Evolutionary conservation across 2,329 filamentous ascomycete genomes (phyloP), one percentile per base, ranked within the genome.

Genomic region (Xylaria multiplex): DNA sequence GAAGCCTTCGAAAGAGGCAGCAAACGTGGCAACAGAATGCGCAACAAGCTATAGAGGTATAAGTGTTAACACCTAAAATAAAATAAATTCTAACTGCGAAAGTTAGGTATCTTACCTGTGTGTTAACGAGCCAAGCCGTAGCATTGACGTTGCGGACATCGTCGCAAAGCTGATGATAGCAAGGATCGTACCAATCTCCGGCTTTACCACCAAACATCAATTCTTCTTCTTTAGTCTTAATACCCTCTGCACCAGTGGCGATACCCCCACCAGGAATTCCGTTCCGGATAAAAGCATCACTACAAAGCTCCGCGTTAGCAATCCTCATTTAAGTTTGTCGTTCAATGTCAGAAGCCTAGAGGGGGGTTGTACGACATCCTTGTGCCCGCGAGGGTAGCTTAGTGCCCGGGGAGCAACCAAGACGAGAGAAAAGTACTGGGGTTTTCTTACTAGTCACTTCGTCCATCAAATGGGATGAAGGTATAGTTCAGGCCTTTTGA

Each of bases 401-500:
- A 7, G 24, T 32, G 16, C 14, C 14, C n/a, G 27, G 24, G 24
- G 37, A 49, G 16, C 14, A 14, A 9, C 30, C 22, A 30, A 7
- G 22, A 19, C 3, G 32, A 16, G n/a, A 42, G 30, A 24, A 22
- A 11, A 32, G 9, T 3, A 8, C 22, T 6, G 3, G 13, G 43
- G 3, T 16, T 30, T 16, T 43, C 59, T 56, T 56, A 62, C 59
- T 95, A 95, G 78, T 96, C 92, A 69, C 89, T 92, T 65, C 92
- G 88, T 6, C 92, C 92, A 72, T 93, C 90, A 70, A 96, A 95
- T 2, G 88, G 86, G 32, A 91, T 91, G 64, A 91, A 87, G 0
- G 88, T 91, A 75, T 89, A 90, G 77, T 89, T 88, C 63, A 89
- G 82, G 1, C 84, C 88, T 24, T 89, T 82, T 1, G 81, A 78